Conservation (phyloP, 176 grass and related monocot genomes). For the Carex pumila region DNA sequence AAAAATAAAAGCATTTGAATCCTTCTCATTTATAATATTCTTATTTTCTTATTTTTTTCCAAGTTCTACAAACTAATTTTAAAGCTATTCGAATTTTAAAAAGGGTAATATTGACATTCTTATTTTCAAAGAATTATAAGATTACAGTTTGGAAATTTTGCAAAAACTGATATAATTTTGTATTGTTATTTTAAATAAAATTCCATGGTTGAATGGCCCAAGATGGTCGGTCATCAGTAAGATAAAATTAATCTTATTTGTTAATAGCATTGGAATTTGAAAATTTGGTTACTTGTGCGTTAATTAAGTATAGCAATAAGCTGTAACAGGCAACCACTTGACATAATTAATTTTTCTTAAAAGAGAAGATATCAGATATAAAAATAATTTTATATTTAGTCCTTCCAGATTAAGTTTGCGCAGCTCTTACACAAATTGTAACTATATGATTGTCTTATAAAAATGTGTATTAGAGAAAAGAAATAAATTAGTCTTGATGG, state of each 20-base stretch:
- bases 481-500: too few relatives aligned
- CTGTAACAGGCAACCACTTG: neutral
- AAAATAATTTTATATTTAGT: neutral
- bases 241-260: slow-evolving; percentile 16
- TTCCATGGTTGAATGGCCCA: neutral
- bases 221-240: slow-evolving; percentile 22
- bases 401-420: too few relatives aligned
- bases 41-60: too few relatives aligned
- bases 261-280: slow-evolving; percentile 6
- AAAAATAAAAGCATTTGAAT: too few relatives aligned
- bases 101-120: too few relatives aligned
- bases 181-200: neutral
- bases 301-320: slow-evolving; percentile 1
- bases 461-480: too few relatives aligned
- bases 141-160: neutral
- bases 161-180: too few relatives aligned
- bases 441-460: too few relatives aligned
- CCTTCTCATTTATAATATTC: too few relatives aligned
- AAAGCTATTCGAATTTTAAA: too few relatives aligned
- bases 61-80: too few relatives aligned
- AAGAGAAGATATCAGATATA: neutral
- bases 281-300: slow-evolving; percentile 2
- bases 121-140: neutral
- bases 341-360: neutral
- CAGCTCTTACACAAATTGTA: too few relatives aligned